Evolutionary conservation across 2,329 filamentous ascomycete species (phyloP).

Genomic region (Chaetomium sp.): DNA sequence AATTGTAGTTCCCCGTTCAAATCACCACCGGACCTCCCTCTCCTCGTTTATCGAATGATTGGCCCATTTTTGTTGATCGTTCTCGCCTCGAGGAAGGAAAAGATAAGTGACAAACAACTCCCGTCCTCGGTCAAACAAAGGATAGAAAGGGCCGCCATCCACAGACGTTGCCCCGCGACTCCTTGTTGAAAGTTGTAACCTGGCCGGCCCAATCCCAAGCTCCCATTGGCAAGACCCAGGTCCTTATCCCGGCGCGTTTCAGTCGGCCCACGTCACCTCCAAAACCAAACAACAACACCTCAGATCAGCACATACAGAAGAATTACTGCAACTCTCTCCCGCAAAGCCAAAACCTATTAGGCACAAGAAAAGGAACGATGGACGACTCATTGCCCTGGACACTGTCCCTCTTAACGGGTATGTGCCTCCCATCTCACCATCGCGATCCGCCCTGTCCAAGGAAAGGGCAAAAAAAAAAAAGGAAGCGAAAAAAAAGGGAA

Average conservation of each 20-base stretch:
- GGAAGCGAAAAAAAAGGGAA: too few species aligned
- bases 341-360: not conserved
- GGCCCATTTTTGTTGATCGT: not conserved
- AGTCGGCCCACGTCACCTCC: constrained; percentile 18
- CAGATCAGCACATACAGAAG: not conserved
- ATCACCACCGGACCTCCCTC: not conserved
- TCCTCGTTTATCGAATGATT: not conserved
- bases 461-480: not conserved
- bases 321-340: not conserved
- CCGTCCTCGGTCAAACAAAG: not conserved
- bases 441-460: not conserved
- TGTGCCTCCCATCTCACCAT: not conserved
- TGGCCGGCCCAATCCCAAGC: not conserved
- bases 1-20: not conserved
- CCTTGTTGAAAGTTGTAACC: not conserved
- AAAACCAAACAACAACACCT: constrained; percentile 14
- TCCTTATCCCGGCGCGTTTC: not conserved
- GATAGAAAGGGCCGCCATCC: not conserved
- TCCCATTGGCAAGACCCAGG: constrained; percentile 2
- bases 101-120: not conserved
- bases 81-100: not conserved
- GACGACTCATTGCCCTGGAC: constrained; percentile 27
- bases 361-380: constrained; percentile 17
- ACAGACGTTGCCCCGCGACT: not conserved
- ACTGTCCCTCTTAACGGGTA: constrained; percentile 22